Evolutionary conservation across 2,329 filamentous ascomycete genomes (phyloP).

Genomic region (Sporothrix variecibatus): DNA sequence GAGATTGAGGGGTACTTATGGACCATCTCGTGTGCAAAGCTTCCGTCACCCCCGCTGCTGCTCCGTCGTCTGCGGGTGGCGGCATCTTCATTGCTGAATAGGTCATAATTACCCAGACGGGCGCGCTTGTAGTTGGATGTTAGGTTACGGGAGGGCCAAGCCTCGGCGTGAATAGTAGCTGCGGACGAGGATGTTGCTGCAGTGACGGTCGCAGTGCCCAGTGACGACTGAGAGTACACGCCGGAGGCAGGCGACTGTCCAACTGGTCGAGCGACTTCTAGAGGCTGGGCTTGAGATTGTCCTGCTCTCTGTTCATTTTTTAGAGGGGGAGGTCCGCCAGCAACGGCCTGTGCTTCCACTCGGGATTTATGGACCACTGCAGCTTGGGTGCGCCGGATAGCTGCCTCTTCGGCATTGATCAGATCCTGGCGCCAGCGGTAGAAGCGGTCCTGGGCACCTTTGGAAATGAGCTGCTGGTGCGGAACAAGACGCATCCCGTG

Average conservation of each 20-base stretch:
- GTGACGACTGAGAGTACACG: background rate
- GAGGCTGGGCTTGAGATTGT: background rate
- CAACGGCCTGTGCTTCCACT: background rate
- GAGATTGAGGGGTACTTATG: background rate
- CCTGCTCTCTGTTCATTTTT: background rate
- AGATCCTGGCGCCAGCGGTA: slow-evolving; percentile 77
- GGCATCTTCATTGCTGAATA: slow-evolving; percentile 2
- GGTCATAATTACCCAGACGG: slow-evolving; percentile 1
- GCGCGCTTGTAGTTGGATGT: slow-evolving; percentile 25
- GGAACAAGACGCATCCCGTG: slow-evolving; percentile 73
- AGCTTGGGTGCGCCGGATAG: slow-evolving; percentile 27
- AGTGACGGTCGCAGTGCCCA: background rate
- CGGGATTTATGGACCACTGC: background rate
- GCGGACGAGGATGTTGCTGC: background rate
- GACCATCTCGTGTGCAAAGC: background rate
- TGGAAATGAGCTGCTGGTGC: slow-evolving; percentile 77
- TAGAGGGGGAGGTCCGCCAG: background rate
- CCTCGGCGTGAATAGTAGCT: background rate
- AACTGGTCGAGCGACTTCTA: background rate
- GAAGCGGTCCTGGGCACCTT: slow-evolving; percentile 76
- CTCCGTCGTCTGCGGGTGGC: background rate
- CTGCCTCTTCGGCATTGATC: slow-evolving; percentile 40
- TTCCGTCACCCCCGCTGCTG: slow-evolving; percentile 26
- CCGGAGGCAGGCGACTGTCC: background rate
- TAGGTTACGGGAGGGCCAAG: background rate